Evolutionary conservation across 306 rosid species (phyloP).

Genomic region (Prunus salicina): DNA sequence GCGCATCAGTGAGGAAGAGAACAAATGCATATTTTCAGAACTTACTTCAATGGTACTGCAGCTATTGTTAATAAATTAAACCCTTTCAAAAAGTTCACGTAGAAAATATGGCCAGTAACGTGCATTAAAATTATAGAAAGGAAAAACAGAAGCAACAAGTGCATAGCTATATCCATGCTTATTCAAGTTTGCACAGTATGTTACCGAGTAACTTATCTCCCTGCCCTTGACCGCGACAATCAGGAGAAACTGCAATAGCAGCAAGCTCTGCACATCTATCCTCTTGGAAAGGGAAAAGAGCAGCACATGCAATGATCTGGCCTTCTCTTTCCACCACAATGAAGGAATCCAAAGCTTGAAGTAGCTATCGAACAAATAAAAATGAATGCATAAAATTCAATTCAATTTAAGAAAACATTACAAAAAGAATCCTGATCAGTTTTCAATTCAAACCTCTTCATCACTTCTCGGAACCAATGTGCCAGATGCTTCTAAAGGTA

Average conservation of each 20-base stretch:
- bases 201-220: conserved; percentile 97
- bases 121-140: not conserved
- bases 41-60: not conserved
- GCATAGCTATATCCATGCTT: not conserved
- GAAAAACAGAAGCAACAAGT: not conserved
- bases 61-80: not conserved
- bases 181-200: not conserved
- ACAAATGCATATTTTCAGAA: not conserved
- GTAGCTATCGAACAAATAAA: conserved; percentile 48
- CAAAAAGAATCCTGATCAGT: not conserved
- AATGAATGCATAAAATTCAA: not conserved
- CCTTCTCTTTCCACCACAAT: conserved; percentile 93
- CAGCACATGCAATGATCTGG: conserved; percentile 91
- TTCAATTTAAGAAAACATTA: not conserved
- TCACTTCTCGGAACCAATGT: conserved; percentile 75
- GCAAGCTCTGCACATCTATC: conserved; percentile 95
- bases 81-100: not conserved
- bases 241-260: conserved; percentile 90
- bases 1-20: not conserved
- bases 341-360: conserved; percentile 52
- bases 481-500: conserved; percentile 77
- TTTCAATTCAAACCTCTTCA: conserved; percentile 53
- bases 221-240: conserved; percentile 93
- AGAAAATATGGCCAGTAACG: not conserved
- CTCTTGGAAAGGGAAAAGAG: conserved; percentile 71